phyloP scores from a whole-genome alignment of 176 grass and related monocot genomes.

The Puya raimondii region DNA sequence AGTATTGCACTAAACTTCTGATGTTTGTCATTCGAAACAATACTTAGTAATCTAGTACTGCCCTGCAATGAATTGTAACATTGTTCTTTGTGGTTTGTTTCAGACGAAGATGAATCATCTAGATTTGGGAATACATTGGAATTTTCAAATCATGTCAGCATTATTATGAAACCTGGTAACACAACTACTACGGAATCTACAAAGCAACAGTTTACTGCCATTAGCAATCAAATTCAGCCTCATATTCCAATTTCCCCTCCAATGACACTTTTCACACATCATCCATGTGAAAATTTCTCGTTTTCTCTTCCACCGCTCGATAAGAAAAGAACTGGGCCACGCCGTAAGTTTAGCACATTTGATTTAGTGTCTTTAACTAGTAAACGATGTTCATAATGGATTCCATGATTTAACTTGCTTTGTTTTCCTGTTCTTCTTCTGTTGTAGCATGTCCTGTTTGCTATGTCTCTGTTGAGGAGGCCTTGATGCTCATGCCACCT shows the following conservation, averaged over 20 bases:
- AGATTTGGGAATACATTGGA: constrained; percentile 34
- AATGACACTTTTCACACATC: constrained; percentile 19
- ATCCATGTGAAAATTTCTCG: constrained; percentile 92
- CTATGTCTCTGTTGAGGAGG: constrained; percentile 77
- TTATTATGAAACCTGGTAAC: constrained; percentile 40
- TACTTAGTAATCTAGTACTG: constrained; percentile 10
- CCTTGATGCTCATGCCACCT: constrained; percentile 48
- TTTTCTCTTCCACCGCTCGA: constrained; percentile 63
- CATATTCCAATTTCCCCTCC: constrained; percentile 15
- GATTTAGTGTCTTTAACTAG: background rate
- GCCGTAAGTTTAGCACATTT: constrained; percentile 54
- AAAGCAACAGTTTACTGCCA: constrained; percentile 16
- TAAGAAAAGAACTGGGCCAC: constrained; percentile 83
- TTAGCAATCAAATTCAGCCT: constrained; percentile 16
- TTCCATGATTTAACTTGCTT: background rate
- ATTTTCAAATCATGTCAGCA: constrained; percentile 45
- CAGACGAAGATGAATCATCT: constrained; percentile 60
- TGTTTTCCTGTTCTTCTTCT: constrained; percentile 24
- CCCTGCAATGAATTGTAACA: background rate
- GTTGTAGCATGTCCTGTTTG: constrained; percentile 90
- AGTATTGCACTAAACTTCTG: background rate
- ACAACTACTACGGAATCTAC: constrained; percentile 15
- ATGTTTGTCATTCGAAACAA: background rate
- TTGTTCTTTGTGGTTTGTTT: constrained; percentile 15
- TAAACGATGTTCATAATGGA: background rate